These are phyloP conservation scores for Cladosporium cucumerinum DNA, from an alignment of 2,329 filamentous ascomycete species.

Conservation along the genomic window DNA sequence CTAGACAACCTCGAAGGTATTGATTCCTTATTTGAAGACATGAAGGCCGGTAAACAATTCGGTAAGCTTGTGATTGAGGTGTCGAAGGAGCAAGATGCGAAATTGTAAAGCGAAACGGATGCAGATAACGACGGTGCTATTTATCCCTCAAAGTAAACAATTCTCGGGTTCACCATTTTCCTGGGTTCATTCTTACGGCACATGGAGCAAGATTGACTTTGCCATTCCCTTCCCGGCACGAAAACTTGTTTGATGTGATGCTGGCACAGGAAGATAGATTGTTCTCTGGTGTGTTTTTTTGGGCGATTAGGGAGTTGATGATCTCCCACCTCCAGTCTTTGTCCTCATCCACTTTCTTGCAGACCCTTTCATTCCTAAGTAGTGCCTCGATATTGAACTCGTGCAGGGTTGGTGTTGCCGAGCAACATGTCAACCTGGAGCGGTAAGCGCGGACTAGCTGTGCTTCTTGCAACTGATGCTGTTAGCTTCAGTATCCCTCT, in stretches of 20 bases:
- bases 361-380: neutral
- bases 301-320: neutral
- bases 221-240: neutral
- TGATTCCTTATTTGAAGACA: slow-evolving; percentile 78
- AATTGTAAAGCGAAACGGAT: neutral
- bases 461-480: neutral
- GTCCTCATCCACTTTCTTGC: neutral
- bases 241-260: neutral
- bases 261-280: neutral
- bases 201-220: neutral
- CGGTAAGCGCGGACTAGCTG: too few relatives aligned
- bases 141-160: neutral
- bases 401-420: neutral
- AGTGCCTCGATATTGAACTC: neutral
- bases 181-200: neutral
- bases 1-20: slow-evolving; percentile 76
- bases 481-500: neutral
- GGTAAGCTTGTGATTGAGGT: slow-evolving; percentile 86
- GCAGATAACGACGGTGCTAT: neutral
- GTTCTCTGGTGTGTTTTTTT: neutral
- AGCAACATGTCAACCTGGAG: too few relatives aligned
- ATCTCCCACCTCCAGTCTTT: neutral
- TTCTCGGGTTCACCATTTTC: neutral
- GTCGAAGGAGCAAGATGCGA: slow-evolving; percentile 23
- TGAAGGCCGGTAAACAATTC: slow-evolving; percentile 82